Evolutionary conservation across 2,329 filamentous ascomycete genomes (phyloP).

Genomic region (Triangularia verruculosa): DNA sequence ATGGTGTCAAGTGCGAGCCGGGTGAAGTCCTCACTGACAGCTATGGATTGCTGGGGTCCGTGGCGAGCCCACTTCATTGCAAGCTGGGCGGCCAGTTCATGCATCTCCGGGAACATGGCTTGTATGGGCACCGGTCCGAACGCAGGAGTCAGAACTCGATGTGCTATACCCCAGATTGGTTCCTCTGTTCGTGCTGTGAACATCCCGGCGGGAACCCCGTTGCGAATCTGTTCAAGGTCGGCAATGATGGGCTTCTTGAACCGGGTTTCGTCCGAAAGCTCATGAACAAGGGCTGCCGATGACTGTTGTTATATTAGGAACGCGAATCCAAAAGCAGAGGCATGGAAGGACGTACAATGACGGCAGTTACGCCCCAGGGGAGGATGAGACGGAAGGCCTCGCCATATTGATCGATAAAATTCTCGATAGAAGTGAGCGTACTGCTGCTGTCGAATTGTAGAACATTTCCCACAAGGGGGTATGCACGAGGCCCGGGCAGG

Average conservation of each 20-base stretch:
- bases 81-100: slow-evolving; percentile 64
- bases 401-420: slow-evolving; percentile 64
- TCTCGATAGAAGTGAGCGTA: background rate
- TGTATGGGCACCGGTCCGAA: slow-evolving; percentile 68
- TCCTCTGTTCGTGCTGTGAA: slow-evolving; percentile 57
- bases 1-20: slow-evolving; percentile 71
- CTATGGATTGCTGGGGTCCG: slow-evolving; percentile 56
- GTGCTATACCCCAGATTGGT: slow-evolving; percentile 65
- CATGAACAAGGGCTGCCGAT: slow-evolving; percentile 54
- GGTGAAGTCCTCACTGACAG: slow-evolving; percentile 65
- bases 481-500: background rate
- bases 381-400: slow-evolving; percentile 59
- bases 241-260: slow-evolving; percentile 57
- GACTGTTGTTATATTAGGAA: background rate
- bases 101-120: slow-evolving; percentile 67
- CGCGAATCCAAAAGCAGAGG: background rate
- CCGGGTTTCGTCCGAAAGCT: slow-evolving; percentile 63
- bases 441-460: background rate
- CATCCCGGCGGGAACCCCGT: slow-evolving; percentile 61
- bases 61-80: slow-evolving; percentile 66
- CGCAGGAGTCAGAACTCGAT: slow-evolving; percentile 63
- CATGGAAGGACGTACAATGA: slow-evolving; percentile 19
- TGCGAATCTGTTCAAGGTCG: slow-evolving; percentile 54
- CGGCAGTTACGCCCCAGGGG: slow-evolving; percentile 36
- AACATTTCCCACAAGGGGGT: background rate